Conservation (phyloP, 2,329 filamentous ascomycete species). For the Pseudocercospora vitis region DNA sequence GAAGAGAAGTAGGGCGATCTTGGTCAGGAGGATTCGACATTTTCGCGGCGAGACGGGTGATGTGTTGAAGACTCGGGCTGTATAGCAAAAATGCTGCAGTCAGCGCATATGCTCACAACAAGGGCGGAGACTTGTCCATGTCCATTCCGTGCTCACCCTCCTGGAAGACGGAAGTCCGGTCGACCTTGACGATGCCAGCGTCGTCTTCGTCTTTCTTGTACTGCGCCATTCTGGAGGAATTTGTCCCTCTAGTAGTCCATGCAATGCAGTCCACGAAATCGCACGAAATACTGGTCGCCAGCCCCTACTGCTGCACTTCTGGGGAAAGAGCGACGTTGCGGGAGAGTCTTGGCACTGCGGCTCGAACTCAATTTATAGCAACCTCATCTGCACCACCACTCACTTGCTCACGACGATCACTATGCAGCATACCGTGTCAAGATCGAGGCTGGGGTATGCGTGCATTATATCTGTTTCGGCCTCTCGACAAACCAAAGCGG, state of each 20-base stretch:
- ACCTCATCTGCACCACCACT: neutral
- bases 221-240: conserved; percentile 72
- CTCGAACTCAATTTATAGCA: no score
- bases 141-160: conserved; percentile 67
- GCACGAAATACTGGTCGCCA: neutral
- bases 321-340: conserved; percentile 11
- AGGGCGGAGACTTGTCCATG: conserved; percentile 11
- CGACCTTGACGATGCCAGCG: conserved; percentile 89
- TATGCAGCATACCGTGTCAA: no score
- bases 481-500: no score
- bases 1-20: conserved; percentile 93
- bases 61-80: conserved; percentile 96
- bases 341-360: conserved; percentile 8
- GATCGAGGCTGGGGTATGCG: no score
- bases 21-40: conserved; percentile 96
- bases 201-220: conserved; percentile 99
- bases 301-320: no score
- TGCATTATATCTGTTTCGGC: no score
- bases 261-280: neutral
- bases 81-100: conserved; percentile 13
- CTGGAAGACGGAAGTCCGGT: conserved; percentile 96
- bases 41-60: conserved; percentile 94
- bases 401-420: no score
- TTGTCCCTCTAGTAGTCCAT: conserved; percentile 2
- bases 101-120: conserved; percentile 18